Base-by-base conservation (phyloP, 129 eudicot species). In the Centella asiatica region DNA sequence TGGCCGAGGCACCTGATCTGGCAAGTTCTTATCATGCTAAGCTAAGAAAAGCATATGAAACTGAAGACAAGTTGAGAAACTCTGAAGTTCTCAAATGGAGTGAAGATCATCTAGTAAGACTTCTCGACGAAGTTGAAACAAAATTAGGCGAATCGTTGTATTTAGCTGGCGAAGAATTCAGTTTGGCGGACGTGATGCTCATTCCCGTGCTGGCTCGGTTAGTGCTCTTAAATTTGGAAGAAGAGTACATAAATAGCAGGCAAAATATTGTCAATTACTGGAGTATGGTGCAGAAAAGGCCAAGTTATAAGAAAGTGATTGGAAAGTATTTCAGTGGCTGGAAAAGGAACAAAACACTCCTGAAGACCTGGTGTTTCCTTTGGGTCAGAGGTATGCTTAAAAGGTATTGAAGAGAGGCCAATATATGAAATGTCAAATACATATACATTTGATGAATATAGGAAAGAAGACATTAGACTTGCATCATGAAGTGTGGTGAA, bases 1-100 rank as follows among this genome's bases (percentile, higher is more conserved):
- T 90, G 97, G 82, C 97, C 0, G 94, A 90, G 59, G 73, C 82
- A 49, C 97, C 97, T 2, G 94, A 90, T 31, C 78, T 90, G 22
- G 95, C 97, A 33, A 77, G 84, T 32, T 74, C 93, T 6, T 90
- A 86, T 78, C 97, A 90, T 62, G 72, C 67, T 19, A 86, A 78
- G 77, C 87, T 90, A 39, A 74, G 82, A 75, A 78, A 86, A 15
- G 93, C 84, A 12, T 81, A 90, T 42, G 97, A 86, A 2, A 83
- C 93, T 15, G 89, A 83, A 62, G 97, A 90, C 7, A 90, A 86
- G 58, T 39, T 83, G 67, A 85, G 66, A 29, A 70, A 83, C 60
- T 65, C 81, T 1, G 87, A 79, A 64, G 75, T 86, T 32, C 60
- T 83, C 19, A 79, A 74, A 66, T 72, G 72, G 23, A 79, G 81